Evolutionary conservation across 2,329 filamentous ascomycete species (phyloP).

Genomic region (Shiraia bambusicola): DNA sequence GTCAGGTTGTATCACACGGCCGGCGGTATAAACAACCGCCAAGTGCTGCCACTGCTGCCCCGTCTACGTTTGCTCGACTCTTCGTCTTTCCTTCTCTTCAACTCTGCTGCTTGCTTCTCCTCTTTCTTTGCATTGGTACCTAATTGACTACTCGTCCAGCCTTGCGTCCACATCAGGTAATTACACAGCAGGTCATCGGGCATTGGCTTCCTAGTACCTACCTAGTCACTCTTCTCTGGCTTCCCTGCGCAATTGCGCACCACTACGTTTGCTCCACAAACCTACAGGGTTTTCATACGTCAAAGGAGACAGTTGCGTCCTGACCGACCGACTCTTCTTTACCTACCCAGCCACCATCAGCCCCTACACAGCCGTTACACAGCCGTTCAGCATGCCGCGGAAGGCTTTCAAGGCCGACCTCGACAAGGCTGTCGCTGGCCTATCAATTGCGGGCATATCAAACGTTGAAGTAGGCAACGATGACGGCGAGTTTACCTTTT

Average conservation of each 20-base stretch:
- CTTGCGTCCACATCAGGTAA: no score
- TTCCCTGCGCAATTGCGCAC: background rate
- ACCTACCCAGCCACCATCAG: slow-evolving; percentile 10
- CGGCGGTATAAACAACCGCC: slow-evolving; percentile 5
- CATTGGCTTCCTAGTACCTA: no score
- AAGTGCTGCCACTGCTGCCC: slow-evolving; percentile 12
- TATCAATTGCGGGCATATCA: slow-evolving; percentile 52
- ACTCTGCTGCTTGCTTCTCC: slow-evolving; percentile 5
- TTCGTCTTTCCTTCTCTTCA: slow-evolving; percentile 2
- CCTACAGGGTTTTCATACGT: no score
- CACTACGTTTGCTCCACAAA: slow-evolving; percentile 5
- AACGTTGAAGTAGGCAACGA: slow-evolving; percentile 64
- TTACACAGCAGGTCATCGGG: no score
- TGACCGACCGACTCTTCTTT: no score
- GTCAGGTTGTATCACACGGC: slow-evolving; percentile 15
- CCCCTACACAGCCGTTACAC: no score
- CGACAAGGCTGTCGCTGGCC: slow-evolving; percentile 42
- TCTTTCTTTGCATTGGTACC: background rate
- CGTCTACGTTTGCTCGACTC: background rate
- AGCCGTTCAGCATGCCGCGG: slow-evolving; percentile 59
- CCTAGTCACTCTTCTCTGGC: no score
- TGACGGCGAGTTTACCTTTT: slow-evolving; percentile 71
- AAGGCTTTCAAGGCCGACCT: slow-evolving; percentile 65
- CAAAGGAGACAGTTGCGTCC: no score
- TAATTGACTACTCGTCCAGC: no score